A percentile compares a stretch with the other conserved stretches of the same genome.
phyloP scores from a whole-genome alignment of 192 early-diverging fungal species.

The Gorgonomyces haynaldii region DNA sequence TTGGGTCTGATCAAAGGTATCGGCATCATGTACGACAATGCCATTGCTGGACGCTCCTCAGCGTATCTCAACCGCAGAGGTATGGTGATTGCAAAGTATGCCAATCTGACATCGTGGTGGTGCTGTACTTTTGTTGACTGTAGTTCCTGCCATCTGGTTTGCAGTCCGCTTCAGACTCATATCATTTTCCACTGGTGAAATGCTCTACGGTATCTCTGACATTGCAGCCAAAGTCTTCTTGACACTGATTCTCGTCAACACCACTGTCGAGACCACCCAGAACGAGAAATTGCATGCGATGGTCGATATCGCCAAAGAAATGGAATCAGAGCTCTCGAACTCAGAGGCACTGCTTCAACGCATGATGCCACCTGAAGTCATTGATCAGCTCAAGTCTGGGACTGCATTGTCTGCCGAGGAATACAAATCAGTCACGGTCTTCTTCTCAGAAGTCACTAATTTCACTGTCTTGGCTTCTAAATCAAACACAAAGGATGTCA shows the following conservation, averaged over 20 bases:
- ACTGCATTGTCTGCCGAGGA: constrained; percentile 20
- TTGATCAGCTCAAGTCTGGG: constrained; percentile 28
- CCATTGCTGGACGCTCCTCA: constrained; percentile 11
- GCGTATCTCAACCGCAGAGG: too few relatives aligned
- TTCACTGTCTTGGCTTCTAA: constrained; percentile 18
- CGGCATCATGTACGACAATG: constrained; percentile 12
- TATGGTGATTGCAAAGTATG: background rate
- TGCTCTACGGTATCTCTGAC: constrained; percentile 13
- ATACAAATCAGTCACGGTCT: constrained; percentile 25
- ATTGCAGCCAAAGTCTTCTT: constrained; percentile 24
- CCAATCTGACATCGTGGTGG: background rate
- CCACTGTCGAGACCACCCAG: constrained; percentile 28
- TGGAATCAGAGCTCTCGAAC: constrained; percentile 21
- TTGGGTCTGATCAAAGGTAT: constrained; percentile 10
- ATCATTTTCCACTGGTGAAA: constrained; percentile 17
- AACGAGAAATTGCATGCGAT: constrained; percentile 13
- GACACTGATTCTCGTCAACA: constrained; percentile 30
- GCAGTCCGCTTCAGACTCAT: background rate
- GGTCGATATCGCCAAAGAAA: constrained; percentile 13
- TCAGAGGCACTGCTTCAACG: constrained; percentile 11
- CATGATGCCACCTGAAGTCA: constrained; percentile 14
- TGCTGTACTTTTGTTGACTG: too few relatives aligned
- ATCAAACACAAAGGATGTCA: constrained; percentile 23
- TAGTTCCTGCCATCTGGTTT: background rate
- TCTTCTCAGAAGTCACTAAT: constrained; percentile 32